These are phyloP conservation scores for Coleophoma crateriformis DNA, from an alignment of 2,329 filamentous ascomycete species.

Conservation along the genomic window DNA sequence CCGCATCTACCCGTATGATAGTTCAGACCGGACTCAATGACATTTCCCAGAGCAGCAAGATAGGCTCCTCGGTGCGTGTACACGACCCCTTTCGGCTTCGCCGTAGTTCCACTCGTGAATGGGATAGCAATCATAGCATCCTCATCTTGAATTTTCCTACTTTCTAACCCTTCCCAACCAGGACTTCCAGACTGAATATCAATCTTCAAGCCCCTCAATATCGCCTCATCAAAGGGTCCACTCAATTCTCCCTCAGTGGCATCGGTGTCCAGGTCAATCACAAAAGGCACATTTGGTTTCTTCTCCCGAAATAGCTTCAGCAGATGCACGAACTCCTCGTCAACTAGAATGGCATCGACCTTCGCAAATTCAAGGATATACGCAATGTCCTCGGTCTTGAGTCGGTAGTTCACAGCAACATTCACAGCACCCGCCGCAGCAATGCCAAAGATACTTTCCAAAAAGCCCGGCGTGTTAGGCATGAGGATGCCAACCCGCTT, in stretches of 20 bases:
- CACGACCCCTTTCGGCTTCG: slow-evolving; percentile 85
- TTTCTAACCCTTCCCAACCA: slow-evolving; percentile 74
- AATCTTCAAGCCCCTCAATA: slow-evolving; percentile 72
- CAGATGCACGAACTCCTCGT: slow-evolving; percentile 70
- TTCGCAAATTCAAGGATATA: slow-evolving; percentile 90
- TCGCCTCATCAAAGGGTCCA: slow-evolving; percentile 77
- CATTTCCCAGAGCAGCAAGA: slow-evolving; percentile 75
- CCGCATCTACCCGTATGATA: slow-evolving; percentile 62
- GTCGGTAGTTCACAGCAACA: slow-evolving; percentile 66
- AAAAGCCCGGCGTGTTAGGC: slow-evolving; percentile 90
- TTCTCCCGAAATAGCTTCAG: slow-evolving; percentile 59
- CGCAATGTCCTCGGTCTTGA: slow-evolving; percentile 78
- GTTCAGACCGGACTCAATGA: slow-evolving; percentile 85
- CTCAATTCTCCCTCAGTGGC: slow-evolving; percentile 65
- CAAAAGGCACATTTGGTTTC: slow-evolving; percentile 60
- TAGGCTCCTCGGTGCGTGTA: slow-evolving; percentile 88
- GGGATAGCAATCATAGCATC: slow-evolving; percentile 80
- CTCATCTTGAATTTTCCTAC: slow-evolving; percentile 62
- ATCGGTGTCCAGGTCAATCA: slow-evolving; percentile 81
- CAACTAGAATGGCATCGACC: slow-evolving; percentile 81
- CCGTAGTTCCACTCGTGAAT: slow-evolving; percentile 92
- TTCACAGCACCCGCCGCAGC: slow-evolving; percentile 75
- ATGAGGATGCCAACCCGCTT: slow-evolving; percentile 79
- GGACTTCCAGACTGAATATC: slow-evolving; percentile 60
- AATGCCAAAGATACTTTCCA: slow-evolving; percentile 86